phyloP scores from a whole-genome alignment of 768 basidiomycete genomes.

The Psilocybe cubensis region DNA sequence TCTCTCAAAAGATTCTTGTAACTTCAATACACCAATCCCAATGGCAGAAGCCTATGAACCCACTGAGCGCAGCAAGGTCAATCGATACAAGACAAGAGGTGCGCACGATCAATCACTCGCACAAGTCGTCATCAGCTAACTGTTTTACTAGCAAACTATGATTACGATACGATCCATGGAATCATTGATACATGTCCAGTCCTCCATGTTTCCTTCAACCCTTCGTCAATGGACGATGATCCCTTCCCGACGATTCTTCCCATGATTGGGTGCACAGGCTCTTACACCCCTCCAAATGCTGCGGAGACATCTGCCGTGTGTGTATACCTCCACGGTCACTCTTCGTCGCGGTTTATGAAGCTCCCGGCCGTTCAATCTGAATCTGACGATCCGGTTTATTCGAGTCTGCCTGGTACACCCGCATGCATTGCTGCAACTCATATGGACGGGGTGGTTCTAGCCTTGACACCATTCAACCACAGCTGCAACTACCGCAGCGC shows the following conservation, averaged over 20 bases:
- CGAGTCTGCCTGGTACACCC: conserved; percentile 21
- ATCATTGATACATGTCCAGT: conserved; percentile 28
- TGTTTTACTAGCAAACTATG: conserved; percentile 18
- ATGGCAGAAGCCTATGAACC: not conserved
- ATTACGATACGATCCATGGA: conserved; percentile 23
- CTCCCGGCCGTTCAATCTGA: not conserved
- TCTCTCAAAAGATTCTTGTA: not conserved
- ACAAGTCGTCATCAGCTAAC: too few relatives aligned
- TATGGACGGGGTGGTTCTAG: conserved; percentile 30
- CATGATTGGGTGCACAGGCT: conserved; percentile 27
- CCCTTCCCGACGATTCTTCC: conserved; percentile 31
- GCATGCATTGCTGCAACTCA: conserved; percentile 30
- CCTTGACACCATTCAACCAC: conserved; percentile 31
- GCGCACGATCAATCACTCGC: not conserved
- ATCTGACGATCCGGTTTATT: conserved; percentile 1
- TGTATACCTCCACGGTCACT: conserved; percentile 29
- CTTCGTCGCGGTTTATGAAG: conserved; percentile 15
- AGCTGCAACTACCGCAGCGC: conserved; percentile 31
- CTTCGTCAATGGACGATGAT: conserved; percentile 22
- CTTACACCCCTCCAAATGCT: conserved; percentile 12
- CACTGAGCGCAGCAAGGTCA: not conserved
- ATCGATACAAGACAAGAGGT: conserved; percentile 4
- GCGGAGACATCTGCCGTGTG: conserved; percentile 12
- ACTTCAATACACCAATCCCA: not conserved
- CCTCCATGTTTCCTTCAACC: conserved; percentile 29